Conservation (phyloP, 306 rosid genomes). For the Lathyrus aphaca region DNA sequence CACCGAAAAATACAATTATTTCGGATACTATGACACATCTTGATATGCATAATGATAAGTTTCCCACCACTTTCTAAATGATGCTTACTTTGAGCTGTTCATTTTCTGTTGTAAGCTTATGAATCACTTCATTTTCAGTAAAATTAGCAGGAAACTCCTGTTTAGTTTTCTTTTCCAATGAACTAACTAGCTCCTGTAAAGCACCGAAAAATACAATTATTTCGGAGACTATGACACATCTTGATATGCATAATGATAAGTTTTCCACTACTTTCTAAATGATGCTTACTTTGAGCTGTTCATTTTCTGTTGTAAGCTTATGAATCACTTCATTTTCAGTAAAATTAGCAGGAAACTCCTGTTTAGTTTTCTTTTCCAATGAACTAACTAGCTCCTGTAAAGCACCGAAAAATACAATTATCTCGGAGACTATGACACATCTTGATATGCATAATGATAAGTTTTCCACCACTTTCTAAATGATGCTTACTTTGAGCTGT, state of each 20-base stretch:
- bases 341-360: slow-evolving; percentile 49
- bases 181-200: slow-evolving; percentile 35
- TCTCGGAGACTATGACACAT: slow-evolving; percentile 2
- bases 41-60: not conserved
- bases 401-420: slow-evolving; percentile 20
- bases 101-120: slow-evolving; percentile 66
- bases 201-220: slow-evolving; percentile 16
- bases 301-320: slow-evolving; percentile 70
- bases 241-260: not conserved
- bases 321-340: slow-evolving; percentile 57
- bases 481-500: slow-evolving; percentile 38
- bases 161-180: slow-evolving; percentile 35
- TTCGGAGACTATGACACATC: not conserved
- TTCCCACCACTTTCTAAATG: not conserved
- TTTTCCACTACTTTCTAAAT: not conserved
- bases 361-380: slow-evolving; percentile 34
- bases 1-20: slow-evolving; percentile 23
- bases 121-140: slow-evolving; percentile 58
- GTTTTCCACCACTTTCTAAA: not conserved
- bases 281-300: slow-evolving; percentile 42
- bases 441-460: not conserved
- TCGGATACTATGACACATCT: not conserved
- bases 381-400: slow-evolving; percentile 37
- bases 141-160: slow-evolving; percentile 48
- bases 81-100: slow-evolving; percentile 48